A percentile compares a stretch with the other conserved stretches of the same genome.
phyloP scores from a whole-genome alignment of 192 early-diverging fungal species.

The Coemansia sp. region DNA sequence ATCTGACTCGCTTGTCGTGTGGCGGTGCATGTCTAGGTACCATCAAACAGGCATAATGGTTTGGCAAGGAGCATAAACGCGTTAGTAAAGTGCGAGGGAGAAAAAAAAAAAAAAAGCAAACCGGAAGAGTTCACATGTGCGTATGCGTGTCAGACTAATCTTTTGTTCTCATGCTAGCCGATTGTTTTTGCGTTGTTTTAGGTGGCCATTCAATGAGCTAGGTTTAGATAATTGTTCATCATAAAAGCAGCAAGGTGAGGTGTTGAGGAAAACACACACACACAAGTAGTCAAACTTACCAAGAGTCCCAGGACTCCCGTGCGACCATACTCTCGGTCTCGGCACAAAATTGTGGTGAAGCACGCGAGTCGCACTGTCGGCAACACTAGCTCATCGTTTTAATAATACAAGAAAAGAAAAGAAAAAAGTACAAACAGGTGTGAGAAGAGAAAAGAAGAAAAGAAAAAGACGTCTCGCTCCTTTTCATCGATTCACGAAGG shows the following conservation, averaged over 20 bases:
- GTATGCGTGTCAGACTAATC: constrained; percentile 3
- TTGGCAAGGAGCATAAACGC: no score
- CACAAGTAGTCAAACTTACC: constrained; percentile 63
- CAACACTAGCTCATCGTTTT: no score
- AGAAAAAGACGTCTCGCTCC: constrained; percentile 9
- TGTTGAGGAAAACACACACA: neutral
- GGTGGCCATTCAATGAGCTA: constrained; percentile 72
- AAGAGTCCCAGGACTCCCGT: no score
- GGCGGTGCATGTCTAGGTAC: constrained; percentile 91
- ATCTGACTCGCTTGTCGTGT: constrained; percentile 98
- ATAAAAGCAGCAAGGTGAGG: constrained; percentile 22
- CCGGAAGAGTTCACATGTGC: neutral
- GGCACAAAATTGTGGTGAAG: no score
- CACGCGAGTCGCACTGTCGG: no score
- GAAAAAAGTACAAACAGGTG: no score
- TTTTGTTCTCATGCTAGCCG: constrained; percentile 35
- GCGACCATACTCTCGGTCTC: no score
- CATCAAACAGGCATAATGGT: no score
- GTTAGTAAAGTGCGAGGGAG: no score
- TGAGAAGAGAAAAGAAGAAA: constrained; percentile 16
- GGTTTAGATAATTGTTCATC: constrained; percentile 74
- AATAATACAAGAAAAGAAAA: constrained; percentile 5
- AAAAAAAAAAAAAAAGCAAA: no score
- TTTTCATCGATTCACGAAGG: no score
- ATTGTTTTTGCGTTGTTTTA: constrained; percentile 33